A percentile compares a stretch with the other conserved stretches of the same genome.
phyloP scores from a whole-genome alignment of 2,329 filamentous ascomycete species.

The Cephalotrichum gorgonifer region DNA sequence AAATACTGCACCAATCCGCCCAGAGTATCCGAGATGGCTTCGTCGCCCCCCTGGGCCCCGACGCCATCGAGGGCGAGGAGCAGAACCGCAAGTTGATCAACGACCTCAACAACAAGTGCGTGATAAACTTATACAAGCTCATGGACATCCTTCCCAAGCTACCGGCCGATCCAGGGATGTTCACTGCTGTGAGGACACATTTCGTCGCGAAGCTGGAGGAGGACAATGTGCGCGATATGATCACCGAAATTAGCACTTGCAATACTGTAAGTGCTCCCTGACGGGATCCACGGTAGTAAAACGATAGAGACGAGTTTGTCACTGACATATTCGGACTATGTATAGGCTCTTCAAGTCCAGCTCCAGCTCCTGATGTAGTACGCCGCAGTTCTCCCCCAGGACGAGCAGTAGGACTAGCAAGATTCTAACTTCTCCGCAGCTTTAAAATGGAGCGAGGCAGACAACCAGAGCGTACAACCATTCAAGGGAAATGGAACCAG shows the following conservation, averaged over 20 bases:
- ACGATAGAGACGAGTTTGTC: not conserved
- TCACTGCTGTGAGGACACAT: not conserved
- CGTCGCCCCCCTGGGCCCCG: not conserved
- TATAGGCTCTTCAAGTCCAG: conserved; percentile 1
- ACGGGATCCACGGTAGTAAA: not conserved
- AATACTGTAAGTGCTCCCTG: not conserved
- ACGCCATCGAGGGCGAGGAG: not conserved
- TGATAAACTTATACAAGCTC: not conserved
- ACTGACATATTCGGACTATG: not conserved
- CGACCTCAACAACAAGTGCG: conserved; percentile 1
- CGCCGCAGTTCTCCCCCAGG: not conserved
- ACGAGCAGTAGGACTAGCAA: too few species aligned
- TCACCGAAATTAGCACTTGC: conserved; percentile 1
- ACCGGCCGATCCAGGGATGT: not conserved
- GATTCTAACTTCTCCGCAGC: not conserved
- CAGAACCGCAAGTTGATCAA: not conserved
- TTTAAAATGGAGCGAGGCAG: not conserved
- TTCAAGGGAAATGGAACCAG: not conserved
- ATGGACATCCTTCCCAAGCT: not conserved
- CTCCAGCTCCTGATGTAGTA: not conserved
- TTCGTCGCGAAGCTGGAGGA: not conserved
- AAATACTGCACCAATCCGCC: not conserved
- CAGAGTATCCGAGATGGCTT: not conserved
- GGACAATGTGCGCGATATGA: conserved; percentile 1
- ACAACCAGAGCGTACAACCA: not conserved